These are phyloP conservation scores for Phellinidium pouzarii DNA, from an alignment of 1,284 basidiomycete species.

Conservation along the genomic window DNA sequence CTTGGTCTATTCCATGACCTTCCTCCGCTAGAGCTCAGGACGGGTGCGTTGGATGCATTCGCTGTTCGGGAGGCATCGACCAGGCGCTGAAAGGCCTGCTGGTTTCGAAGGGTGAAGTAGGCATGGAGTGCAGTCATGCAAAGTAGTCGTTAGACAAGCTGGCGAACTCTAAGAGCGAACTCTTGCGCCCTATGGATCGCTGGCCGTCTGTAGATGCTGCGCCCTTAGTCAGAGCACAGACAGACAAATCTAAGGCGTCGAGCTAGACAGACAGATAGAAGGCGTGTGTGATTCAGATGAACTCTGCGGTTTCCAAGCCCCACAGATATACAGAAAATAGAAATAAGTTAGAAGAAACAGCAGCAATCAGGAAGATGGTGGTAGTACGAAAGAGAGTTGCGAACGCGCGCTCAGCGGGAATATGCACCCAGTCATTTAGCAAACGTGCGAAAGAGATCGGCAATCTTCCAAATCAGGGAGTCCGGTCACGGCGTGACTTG, in stretches of 20 bases:
- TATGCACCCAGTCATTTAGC: not conserved
- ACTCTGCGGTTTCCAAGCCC: not conserved
- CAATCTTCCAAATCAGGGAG: too few relatives aligned
- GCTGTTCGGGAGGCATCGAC: slow-evolving; percentile 46
- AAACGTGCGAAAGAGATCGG: not conserved
- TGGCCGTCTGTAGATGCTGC: slow-evolving; percentile 6
- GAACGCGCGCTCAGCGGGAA: not conserved
- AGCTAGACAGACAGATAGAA: not conserved
- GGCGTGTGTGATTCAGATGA: not conserved
- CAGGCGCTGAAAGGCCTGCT: slow-evolving; percentile 78
- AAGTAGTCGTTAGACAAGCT: slow-evolving; percentile 17
- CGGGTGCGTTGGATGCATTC: slow-evolving; percentile 32
- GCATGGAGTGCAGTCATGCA: slow-evolving; percentile 81
- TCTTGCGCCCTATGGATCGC: slow-evolving; percentile 1
- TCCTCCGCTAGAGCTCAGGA: slow-evolving; percentile 36
- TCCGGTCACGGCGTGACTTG: too few relatives aligned
- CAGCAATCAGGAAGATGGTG: not conserved
- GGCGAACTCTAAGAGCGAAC: slow-evolving; percentile 5
- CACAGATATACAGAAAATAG: not conserved
- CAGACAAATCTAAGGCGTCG: not conserved
- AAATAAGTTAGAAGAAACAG: not conserved
- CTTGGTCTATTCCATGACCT: slow-evolving; percentile 60
- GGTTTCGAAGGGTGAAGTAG: slow-evolving; percentile 67
- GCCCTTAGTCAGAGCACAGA: slow-evolving; percentile 5
- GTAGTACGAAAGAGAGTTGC: not conserved